Percentiles rank a stretch among this genome's conserved stretches.
These are phyloP conservation scores for Aspergillus hortae DNA, from an alignment of 2,329 filamentous ascomycete species.

Conservation along the genomic window DNA sequence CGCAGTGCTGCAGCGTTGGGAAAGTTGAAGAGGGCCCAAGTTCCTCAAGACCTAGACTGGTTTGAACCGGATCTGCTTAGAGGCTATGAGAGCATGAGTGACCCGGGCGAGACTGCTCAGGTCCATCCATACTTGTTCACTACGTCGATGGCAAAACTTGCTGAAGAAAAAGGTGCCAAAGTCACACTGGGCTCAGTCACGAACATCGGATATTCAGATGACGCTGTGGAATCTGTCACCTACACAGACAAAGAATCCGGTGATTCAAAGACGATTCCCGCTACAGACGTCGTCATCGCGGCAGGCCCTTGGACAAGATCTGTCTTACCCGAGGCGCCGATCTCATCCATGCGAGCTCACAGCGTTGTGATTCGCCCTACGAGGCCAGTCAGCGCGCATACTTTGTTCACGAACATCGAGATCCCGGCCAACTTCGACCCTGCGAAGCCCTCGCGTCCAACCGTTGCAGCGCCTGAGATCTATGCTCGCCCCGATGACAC, in stretches of 20 bases:
- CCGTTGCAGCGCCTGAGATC: conserved; percentile 80
- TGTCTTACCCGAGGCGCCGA: conserved; percentile 54
- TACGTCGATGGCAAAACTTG: conserved; percentile 73
- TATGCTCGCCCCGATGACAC: conserved; percentile 86
- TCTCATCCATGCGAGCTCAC: conserved; percentile 59
- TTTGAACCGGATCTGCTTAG: conserved; percentile 64
- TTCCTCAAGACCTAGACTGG: conserved; percentile 84
- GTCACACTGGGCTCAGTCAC: conserved; percentile 68
- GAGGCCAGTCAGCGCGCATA: conserved; percentile 48
- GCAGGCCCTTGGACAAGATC: conserved; percentile 61
- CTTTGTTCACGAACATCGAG: conserved; percentile 75
- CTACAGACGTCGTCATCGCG: conserved; percentile 58
- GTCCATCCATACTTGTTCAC: conserved; percentile 93
- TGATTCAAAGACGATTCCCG: conserved; percentile 48
- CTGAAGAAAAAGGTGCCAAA: conserved; percentile 64
- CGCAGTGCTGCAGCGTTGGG: conserved; percentile 49
- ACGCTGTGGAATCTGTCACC: conserved; percentile 59
- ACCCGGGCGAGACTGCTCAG: conserved; percentile 77
- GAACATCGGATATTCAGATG: conserved; percentile 55
- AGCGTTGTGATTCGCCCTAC: conserved; percentile 59
- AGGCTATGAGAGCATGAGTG: conserved; percentile 80
- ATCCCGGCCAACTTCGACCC: conserved; percentile 61
- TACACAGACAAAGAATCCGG: conserved; percentile 55
- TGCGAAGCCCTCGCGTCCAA: conserved; percentile 50
- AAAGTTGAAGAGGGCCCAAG: conserved; percentile 53